Evolutionary conservation across 2,329 filamentous ascomycete genomes (phyloP), one percentile per base, ranked within the genome.

Genomic region (Talaromyces sp.): DNA sequence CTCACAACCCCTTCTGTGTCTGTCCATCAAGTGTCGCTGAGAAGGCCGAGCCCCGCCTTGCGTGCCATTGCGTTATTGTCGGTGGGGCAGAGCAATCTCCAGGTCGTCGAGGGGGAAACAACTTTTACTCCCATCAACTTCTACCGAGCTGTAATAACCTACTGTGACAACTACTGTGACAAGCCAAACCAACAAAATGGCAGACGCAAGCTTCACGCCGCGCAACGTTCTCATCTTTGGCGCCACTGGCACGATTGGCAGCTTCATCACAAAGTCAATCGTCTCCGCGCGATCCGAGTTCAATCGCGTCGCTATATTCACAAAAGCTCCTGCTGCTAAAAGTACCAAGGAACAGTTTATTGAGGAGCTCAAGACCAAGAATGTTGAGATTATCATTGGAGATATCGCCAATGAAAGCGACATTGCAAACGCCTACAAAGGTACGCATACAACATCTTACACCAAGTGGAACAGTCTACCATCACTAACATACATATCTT

Each of bases 361-460:
- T 11, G 76, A 81, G 32, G 68, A 71, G 1, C 72, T 81, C 64
- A 77, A 80, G 65, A 65, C 59, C 14, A 69, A 61, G 81, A 54
- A 81, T 2, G 78, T 85, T 8, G 76, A 82, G 10, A 75, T 88
- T 6, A 74, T 86, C 21, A 75, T 82, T 0, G 86, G 85, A 24
- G 78, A 86, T 66, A 66, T 87, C 6, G 75, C 75, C 2, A 81
- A 79, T 26, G 77, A 81, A 26, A 68, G 74, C 11, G 82, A 85
- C 57, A 75, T 89, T 2, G 70, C 74, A 19, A 76, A 77, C n/a
- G 85, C 86, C 2, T 88, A 84, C 64, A 66, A 79, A 64, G 79
- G 79, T 80, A 64, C 32, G 58, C 52, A 17, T 50, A 8, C 27
- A 27, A 26, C 53, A 14, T 35, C 12, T 35, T n/a, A n/a, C 35